Percentiles rank a stretch among this genome's conserved stretches.
Evolutionary conservation across 441 rosid genomes (phyloP).

Genomic region (Lepidium campestre): DNA sequence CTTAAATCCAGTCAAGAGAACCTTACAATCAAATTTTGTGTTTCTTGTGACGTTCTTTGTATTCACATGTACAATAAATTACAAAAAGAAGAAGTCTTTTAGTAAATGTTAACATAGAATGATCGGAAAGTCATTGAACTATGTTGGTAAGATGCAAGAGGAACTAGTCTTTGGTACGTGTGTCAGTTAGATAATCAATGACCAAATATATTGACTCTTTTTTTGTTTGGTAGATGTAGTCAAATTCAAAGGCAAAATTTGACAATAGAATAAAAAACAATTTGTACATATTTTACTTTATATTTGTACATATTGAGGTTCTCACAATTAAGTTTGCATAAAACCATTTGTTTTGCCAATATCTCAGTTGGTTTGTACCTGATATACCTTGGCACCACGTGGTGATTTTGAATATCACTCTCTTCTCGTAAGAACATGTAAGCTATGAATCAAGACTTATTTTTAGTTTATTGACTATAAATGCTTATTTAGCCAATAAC

Average conservation of each 20-base stretch:
- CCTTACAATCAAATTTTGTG: no score
- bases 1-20: not conserved
- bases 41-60: no score
- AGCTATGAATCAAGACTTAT: no score
- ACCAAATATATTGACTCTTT: not conserved
- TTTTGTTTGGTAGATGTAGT: not conserved
- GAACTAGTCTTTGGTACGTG: conserved; percentile 3
- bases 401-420: no score
- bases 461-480: no score
- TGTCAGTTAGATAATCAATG: not conserved
- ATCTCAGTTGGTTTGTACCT: no score
- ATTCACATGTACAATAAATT: not conserved
- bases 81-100: not conserved
- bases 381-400: no score
- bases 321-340: not conserved
- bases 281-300: not conserved
- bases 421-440: no score
- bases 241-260: not conserved
- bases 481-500: no score
- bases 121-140: not conserved
- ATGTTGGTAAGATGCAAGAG: not conserved
- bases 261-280: not conserved
- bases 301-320: no score
- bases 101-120: not conserved
- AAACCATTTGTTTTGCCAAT: no score